phyloP scores from a whole-genome alignment of 345 rosid genomes.

The Eucalyptus pauciflora region DNA sequence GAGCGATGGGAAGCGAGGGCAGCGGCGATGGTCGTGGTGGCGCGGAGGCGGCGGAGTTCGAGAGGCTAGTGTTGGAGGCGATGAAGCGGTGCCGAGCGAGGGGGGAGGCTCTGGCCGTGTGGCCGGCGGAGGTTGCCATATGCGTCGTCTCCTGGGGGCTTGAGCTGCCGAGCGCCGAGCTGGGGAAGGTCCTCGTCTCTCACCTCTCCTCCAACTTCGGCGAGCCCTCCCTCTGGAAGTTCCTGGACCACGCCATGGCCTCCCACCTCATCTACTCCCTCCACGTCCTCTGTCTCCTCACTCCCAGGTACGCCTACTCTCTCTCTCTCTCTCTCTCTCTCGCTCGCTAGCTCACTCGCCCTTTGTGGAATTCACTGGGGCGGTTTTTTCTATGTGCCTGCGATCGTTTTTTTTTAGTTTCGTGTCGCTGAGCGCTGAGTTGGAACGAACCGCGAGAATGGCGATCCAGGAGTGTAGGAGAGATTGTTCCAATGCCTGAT shows the following conservation, averaged over 20 bases:
- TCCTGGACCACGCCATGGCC: constrained; percentile 28
- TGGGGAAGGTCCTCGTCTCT: constrained; percentile 22
- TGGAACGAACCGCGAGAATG: neutral
- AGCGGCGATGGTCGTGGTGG: neutral
- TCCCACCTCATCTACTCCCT: constrained; percentile 29
- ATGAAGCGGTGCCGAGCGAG: constrained; percentile 3
- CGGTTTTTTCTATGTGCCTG: neutral
- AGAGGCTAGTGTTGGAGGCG: neutral
- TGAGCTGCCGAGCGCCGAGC: constrained; percentile 18
- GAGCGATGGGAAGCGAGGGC: neutral
- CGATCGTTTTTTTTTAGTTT: neutral
- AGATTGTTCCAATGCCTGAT: neutral
- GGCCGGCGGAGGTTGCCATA: constrained; percentile 23
- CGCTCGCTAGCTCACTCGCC: too few species aligned
- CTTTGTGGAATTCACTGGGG: too few species aligned
- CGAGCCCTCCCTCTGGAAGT: constrained; percentile 42
- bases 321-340: too few species aligned
- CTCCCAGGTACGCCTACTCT: too few species aligned
- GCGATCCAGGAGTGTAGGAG: neutral
- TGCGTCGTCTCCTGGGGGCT: constrained; percentile 2
- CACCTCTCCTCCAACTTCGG: constrained; percentile 31
- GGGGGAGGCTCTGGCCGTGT: neutral
- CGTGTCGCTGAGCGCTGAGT: neutral
- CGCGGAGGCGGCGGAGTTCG: neutral
- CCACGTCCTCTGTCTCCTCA: constrained; percentile 1